These are phyloP conservation scores for Termitomyces sp. DNA, from an alignment of 768 basidiomycete genomes.

Conservation along the genomic window DNA sequence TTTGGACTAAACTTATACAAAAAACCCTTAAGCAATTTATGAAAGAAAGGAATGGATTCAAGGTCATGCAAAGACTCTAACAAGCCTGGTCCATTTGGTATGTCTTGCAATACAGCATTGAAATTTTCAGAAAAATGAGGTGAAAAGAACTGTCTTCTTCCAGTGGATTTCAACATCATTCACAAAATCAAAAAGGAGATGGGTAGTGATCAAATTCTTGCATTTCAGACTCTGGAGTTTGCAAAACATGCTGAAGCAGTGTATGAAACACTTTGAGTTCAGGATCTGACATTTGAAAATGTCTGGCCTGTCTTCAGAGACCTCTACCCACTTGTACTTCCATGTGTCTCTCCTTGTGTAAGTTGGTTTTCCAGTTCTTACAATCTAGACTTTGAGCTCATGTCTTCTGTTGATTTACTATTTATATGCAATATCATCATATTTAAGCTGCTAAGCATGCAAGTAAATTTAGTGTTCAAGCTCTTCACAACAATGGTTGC, in stretches of 20 bases:
- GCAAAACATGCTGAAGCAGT: neutral
- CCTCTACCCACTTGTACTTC: neutral
- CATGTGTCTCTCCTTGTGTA: neutral
- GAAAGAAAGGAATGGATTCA: constrained; percentile 18
- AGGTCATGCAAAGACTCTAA: constrained; percentile 11
- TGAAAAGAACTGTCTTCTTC: too few species aligned
- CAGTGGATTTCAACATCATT: constrained; percentile 15
- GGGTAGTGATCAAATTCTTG: neutral
- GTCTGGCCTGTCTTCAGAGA: neutral
- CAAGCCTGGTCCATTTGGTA: neutral
- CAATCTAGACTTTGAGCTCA: too few species aligned
- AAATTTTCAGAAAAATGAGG: neutral
- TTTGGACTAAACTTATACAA: constrained; percentile 13
- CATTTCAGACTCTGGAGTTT: constrained; percentile 16
- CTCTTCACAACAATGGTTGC: neutral
- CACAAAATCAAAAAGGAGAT: constrained; percentile 18
- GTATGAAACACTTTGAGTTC: neutral
- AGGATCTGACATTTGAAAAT: neutral
- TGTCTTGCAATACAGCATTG: neutral
- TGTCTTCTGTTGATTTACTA: too few species aligned
- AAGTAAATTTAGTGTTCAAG: too few species aligned
- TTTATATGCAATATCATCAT: too few species aligned
- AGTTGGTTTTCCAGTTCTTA: too few species aligned
- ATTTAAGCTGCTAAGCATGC: too few species aligned
- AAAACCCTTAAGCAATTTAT: neutral